phyloP scores from a whole-genome alignment of 1,284 basidiomycete genomes.

The Volvariella surrecta region DNA sequence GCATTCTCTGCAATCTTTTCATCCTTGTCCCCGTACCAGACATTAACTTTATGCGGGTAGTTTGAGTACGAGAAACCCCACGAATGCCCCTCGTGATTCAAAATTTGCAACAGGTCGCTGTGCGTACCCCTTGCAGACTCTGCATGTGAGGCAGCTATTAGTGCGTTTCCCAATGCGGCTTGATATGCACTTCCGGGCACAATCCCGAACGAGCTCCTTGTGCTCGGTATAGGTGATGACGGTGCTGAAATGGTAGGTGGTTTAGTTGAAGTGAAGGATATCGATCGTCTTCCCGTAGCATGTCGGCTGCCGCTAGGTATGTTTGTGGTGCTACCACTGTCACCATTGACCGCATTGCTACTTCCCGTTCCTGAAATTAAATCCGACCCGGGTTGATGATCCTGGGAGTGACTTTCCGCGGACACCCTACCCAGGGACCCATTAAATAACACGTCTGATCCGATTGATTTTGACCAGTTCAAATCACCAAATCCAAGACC shows the following conservation, averaged over 20 bases:
- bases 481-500: conserved; percentile 53
- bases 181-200: conserved; percentile 42
- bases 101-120: conserved; percentile 83
- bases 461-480: conserved; percentile 36
- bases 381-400: conserved; percentile 8
- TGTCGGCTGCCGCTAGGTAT: conserved; percentile 20
- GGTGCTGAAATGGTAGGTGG: conserved; percentile 32
- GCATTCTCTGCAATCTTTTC: conserved; percentile 88
- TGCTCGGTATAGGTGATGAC: conserved; percentile 39
- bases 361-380: conserved; percentile 1
- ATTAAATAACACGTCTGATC: conserved; percentile 18
- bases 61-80: conserved; percentile 81
- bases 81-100: conserved; percentile 78
- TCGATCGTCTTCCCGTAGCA: conserved; percentile 47
- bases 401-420: conserved; percentile 14
- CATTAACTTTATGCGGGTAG: conserved; percentile 70
- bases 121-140: conserved; percentile 90
- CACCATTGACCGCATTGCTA: no score
- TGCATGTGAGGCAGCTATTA: conserved; percentile 90
- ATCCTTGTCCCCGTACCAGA: conserved; percentile 93
- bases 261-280: conserved; percentile 50
- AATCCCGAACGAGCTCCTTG: conserved; percentile 29
- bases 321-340: no score
- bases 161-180: conserved; percentile 70
- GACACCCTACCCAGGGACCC: background rate